Base-by-base conservation (phyloP, 192 early-diverging fungal genomes). In the Coemansia sp. region DNA sequence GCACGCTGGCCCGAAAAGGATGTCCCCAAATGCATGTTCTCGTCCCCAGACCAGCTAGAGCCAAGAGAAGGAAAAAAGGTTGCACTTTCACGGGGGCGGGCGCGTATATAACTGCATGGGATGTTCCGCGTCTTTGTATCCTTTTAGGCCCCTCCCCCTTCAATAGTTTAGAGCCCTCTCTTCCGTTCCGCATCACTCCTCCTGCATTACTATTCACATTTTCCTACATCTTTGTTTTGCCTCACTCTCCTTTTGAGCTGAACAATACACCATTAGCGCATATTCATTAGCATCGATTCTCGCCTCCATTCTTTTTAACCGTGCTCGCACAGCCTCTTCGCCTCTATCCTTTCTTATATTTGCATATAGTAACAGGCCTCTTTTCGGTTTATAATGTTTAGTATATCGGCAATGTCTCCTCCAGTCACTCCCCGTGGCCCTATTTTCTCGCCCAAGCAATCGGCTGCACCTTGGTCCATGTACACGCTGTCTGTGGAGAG, bases 371-470 rank as follows among this genome's bases (percentile, higher is more conserved):
- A 14, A 29, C 29, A 12, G 27, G 12, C 29, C n/a, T 14, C 12
- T 8, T 14, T 14, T 37, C 38, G 18, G 40, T 24, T 5, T 39
- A 56, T 17, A 43, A 72, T 72, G 70, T 60, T 72, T 35, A 65
- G 52, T 17, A 65, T 72, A 40, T 60, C 59, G 3, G 59, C 59
- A 58, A 65, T 72, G 53, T 72, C 70, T 5, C 70, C 70, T 15
- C 70, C 70, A 10, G 56, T 58, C 52, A 72, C 70, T 2, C 70
- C 70, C 63, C 36, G 70, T 24, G 70, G 63, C 18, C 29, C 70
- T 6, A 62, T 72, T 38, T 72, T 72, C 19, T 72, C 70, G 37
- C 70, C 70, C 7, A 53, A 59, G 46, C 70, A 72, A 37, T 27
- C 42, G 2, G 29, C 33, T 5, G 53, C 42, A 10, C 44, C 62